Conservation (phyloP, 176 grass and related monocot species). For the Aegilops sharonensis region DNA sequence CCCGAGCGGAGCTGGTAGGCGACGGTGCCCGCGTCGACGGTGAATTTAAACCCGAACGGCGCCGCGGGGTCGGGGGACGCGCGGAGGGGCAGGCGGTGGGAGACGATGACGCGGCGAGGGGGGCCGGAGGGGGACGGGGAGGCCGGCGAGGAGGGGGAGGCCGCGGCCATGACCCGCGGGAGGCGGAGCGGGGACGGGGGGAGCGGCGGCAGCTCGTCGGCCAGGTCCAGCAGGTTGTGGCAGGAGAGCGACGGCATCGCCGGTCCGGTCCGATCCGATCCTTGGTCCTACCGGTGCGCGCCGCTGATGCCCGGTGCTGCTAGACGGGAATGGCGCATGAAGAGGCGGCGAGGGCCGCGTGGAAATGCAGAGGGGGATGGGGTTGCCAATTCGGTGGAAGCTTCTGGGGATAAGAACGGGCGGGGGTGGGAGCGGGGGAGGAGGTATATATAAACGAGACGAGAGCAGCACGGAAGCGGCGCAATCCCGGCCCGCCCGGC, state of each 20-base stretch:
- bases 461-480: no score
- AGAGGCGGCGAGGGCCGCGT: background rate
- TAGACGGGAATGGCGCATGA: constrained; percentile 39
- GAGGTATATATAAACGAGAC: constrained; percentile 21
- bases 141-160: constrained; percentile 29
- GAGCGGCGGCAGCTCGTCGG: constrained; percentile 34
- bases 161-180: constrained; percentile 65
- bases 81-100: constrained; percentile 75
- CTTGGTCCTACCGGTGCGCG: background rate
- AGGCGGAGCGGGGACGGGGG: constrained; percentile 55
- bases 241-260: constrained; percentile 82
- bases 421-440: background rate
- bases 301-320: background rate
- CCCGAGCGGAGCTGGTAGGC: constrained; percentile 77
- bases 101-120: constrained; percentile 63
- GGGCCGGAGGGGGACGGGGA: background rate
- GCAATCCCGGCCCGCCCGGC: background rate
- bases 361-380: background rate
- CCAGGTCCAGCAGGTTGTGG: constrained; percentile 81
- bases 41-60: constrained; percentile 57
- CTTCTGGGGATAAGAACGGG: constrained; percentile 45
- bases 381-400: background rate
- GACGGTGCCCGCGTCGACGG: constrained; percentile 48
- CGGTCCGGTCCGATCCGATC: background rate
- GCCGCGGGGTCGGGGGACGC: constrained; percentile 27